Percentiles rank a stretch among this genome's conserved stretches.
These are phyloP conservation scores for Dichotomopilus funicola DNA, from an alignment of 2,329 filamentous ascomycete genomes.

Conservation along the genomic window DNA sequence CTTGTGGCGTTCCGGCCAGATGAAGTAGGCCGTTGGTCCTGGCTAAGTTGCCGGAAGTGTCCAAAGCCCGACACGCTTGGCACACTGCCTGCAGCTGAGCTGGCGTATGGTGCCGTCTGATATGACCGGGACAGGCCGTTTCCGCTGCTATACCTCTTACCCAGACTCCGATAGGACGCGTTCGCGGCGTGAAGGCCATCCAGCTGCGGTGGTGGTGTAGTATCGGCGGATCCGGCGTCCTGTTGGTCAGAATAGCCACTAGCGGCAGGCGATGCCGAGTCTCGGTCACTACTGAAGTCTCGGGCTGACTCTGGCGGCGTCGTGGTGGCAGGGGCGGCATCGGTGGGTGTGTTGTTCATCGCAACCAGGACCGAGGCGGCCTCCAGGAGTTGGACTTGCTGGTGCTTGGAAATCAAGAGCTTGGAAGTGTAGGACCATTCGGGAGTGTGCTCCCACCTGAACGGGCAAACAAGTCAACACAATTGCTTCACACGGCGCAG, in stretches of 20 bases:
- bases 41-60: conserved; percentile 67
- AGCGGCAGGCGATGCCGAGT: conserved; percentile 73
- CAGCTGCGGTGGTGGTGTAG: conserved; percentile 77
- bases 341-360: conserved; percentile 59
- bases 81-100: conserved; percentile 45
- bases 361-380: conserved; percentile 91
- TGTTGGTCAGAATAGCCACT: conserved; percentile 75
- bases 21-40: conserved; percentile 69
- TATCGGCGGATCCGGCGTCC: conserved; percentile 81
- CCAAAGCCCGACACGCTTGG: conserved; percentile 43
- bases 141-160: conserved; percentile 54
- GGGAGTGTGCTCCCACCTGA: conserved; percentile 98
- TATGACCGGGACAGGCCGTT: conserved; percentile 68
- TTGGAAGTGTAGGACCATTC: conserved; percentile 98
- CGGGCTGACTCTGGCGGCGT: conserved; percentile 61
- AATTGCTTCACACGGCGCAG: conserved; percentile 14
- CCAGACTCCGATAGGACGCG: conserved; percentile 40
- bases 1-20: conserved; percentile 69
- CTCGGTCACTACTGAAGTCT: conserved; percentile 69
- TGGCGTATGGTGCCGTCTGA: conserved; percentile 60
- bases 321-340: conserved; percentile 40
- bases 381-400: conserved; percentile 95
- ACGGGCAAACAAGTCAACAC: conserved; percentile 38
- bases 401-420: conserved; percentile 96
- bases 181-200: conserved; percentile 55